Evolutionary conservation across 441 rosid genomes (phyloP).

Genomic region (Kokia cookei): DNA sequence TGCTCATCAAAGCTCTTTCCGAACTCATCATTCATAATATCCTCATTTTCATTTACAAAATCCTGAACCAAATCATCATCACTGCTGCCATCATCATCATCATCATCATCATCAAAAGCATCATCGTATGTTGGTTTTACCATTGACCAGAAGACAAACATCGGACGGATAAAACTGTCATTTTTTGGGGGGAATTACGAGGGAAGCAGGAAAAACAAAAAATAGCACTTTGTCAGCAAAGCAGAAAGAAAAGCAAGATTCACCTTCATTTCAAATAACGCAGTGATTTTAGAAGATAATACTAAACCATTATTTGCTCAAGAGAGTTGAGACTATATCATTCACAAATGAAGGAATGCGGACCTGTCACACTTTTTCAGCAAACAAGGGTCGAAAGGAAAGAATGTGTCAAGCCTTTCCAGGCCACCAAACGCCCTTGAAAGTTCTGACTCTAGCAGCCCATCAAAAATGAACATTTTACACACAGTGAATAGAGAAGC

Average conservation of each 20-base stretch:
- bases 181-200: not conserved
- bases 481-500: constrained; percentile 51
- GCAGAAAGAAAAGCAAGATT: not conserved
- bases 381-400: constrained; percentile 91
- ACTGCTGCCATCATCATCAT: constrained; percentile 36
- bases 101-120: constrained; percentile 12
- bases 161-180: constrained; percentile 47
- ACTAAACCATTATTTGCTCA: not conserved
- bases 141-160: constrained; percentile 63
- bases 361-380: constrained; percentile 67
- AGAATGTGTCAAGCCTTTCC: constrained; percentile 86
- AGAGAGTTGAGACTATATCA: not conserved
- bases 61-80: constrained; percentile 43
- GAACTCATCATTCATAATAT: constrained; percentile 27
- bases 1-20: constrained; percentile 26
- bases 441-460: constrained; percentile 51
- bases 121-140: constrained; percentile 42
- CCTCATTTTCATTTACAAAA: constrained; percentile 23
- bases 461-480: constrained; percentile 42
- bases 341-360: not conserved
- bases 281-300: not conserved
- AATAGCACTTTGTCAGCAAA: not conserved
- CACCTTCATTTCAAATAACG: not conserved
- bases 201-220: not conserved
- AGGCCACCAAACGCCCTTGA: constrained; percentile 75